Base-by-base conservation (phyloP, 2,329 filamentous ascomycete genomes). In the Canariomyces notabilis region DNA sequence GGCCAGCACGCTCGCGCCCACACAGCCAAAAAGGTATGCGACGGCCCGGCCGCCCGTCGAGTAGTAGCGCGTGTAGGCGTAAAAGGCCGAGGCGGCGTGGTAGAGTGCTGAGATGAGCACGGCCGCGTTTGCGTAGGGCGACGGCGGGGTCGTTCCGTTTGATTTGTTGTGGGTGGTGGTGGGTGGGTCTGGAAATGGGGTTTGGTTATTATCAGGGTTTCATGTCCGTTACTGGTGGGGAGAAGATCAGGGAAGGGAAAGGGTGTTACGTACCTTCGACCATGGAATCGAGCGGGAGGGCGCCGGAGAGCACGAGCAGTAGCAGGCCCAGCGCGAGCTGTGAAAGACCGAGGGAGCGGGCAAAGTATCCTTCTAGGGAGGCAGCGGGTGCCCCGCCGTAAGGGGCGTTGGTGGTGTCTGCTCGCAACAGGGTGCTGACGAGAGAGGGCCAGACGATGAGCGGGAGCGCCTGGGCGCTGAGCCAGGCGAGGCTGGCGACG, bases 361-460 rank as follows among this genome's bases (percentile, higher is more conserved):
- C 80, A 63, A 90, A 82, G 73, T 91, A 91, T 46, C 77, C 67
- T 64, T 89, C 85, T 23, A 88, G 71, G 19, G 67, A 81, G 79
- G 54, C 33, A 14, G 35, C 21, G 46, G 46, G 45, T n/a, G n/a
- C n/a, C 33, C 16, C 35, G 41, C 31, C 7, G 33, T 41, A 40
- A 34, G 36, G 15, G 12, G 19, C n/a, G 2, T 37, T 9, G 2
- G 41, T 26, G 23, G n/a, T 15, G 35, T 49, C 36, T 31, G 38
- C 31, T 14, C 37, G 42, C 23, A 77, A 66, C 9, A 77, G 61
- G 5, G 69, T 68, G 45, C 60, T 64, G 49, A 77, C 67, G 53
- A 74, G 72, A 14, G 67, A 65, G 2, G 73, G 73, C 67, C 71
- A 75, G 40, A 73, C 33, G 16, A 75, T 64, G 8, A 76, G 65